Evolutionary conservation across 805 yeast genomes (phyloP).

Genomic region (Cyberlindnera maclurae): DNA sequence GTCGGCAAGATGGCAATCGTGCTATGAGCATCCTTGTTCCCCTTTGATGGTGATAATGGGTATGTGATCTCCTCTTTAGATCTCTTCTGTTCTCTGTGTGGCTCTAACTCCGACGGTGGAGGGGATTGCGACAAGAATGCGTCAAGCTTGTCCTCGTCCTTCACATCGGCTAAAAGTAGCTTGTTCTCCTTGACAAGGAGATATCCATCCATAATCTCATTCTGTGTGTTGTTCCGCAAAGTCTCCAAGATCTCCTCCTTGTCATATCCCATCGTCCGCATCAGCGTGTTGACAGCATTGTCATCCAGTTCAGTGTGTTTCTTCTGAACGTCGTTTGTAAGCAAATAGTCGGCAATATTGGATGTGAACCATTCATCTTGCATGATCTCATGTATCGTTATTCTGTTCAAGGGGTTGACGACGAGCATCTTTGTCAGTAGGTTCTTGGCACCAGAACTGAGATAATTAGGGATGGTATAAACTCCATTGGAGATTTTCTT

Average conservation of each 20-base stretch:
- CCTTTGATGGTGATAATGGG: conserved; percentile 23
- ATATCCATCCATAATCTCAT: conserved; percentile 84
- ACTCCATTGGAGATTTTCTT: conserved; percentile 91
- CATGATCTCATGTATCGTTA: conserved; percentile 86
- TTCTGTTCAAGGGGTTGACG: conserved; percentile 89
- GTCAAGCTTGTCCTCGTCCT: conserved; percentile 45
- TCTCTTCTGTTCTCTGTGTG: conserved; percentile 13
- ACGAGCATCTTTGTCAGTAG: conserved; percentile 84
- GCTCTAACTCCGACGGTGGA: conserved; percentile 35
- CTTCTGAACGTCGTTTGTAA: conserved; percentile 41
- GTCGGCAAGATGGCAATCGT: conserved; percentile 92
- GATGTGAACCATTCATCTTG: conserved; percentile 90
- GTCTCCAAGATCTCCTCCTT: conserved; percentile 76
- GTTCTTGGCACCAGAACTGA: conserved; percentile 79
- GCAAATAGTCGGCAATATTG: conserved; percentile 71
- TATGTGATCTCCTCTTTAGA: conserved; percentile 27
- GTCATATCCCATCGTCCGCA: conserved; percentile 84
- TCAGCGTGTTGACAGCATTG: conserved; percentile 64
- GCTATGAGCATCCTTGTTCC: conserved; percentile 37
- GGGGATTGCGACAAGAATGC: conserved; percentile 47
- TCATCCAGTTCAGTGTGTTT: conserved; percentile 45
- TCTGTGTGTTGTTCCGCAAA: conserved; percentile 47
- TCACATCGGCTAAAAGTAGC: conserved; percentile 58
- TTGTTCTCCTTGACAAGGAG: conserved; percentile 75
- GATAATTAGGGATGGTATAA: conserved; percentile 80